Evolutionary conservation across 228 moss, liverwort and hornwort species (phyloP).

Genomic region (Sphagnum magellanicum): DNA sequence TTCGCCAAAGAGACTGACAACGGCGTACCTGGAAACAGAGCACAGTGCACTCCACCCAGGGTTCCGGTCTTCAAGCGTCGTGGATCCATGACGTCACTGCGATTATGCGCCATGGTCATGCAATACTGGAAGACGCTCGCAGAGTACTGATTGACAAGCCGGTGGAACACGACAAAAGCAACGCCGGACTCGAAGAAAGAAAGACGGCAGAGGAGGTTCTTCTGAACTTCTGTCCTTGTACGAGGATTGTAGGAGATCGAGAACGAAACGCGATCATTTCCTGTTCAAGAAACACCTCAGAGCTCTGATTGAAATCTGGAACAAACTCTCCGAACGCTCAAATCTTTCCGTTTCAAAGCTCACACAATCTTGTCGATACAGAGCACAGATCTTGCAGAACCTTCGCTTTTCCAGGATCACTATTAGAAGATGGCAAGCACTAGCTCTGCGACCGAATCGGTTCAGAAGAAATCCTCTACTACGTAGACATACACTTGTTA

Average conservation of each 20-base stretch:
- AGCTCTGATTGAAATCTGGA: no score
- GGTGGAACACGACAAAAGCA: slow-evolving; percentile 4
- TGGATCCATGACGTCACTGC: slow-evolving; percentile 13
- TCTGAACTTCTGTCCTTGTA: slow-evolving; percentile 1
- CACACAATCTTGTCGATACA: no score
- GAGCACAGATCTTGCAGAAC: no score
- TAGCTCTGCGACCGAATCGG: no score
- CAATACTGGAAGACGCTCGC: not conserved
- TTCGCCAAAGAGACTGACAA: slow-evolving; percentile 46
- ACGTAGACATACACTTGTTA: no score
- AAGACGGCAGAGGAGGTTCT: not conserved
- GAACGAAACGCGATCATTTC: slow-evolving; percentile 41
- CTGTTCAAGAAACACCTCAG: slow-evolving; percentile 3
- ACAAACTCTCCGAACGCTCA: no score
- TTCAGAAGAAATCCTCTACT: no score
- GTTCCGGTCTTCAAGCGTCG: slow-evolving; percentile 7
- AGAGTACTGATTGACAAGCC: slow-evolving; percentile 2
- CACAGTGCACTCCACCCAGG: slow-evolving; percentile 10
- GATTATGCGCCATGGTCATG: slow-evolving; percentile 22
- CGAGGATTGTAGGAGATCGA: slow-evolving; percentile 12
- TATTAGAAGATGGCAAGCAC: no score
- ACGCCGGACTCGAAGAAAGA: slow-evolving; percentile 9
- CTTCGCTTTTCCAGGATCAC: no score
- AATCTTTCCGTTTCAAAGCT: no score
- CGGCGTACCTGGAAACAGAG: slow-evolving; percentile 26